Evolutionary conservation across 306 rosid species (phyloP), one percentile per base, ranked within the genome.

Genomic region (Cotoneaster glaucophyllus): DNA sequence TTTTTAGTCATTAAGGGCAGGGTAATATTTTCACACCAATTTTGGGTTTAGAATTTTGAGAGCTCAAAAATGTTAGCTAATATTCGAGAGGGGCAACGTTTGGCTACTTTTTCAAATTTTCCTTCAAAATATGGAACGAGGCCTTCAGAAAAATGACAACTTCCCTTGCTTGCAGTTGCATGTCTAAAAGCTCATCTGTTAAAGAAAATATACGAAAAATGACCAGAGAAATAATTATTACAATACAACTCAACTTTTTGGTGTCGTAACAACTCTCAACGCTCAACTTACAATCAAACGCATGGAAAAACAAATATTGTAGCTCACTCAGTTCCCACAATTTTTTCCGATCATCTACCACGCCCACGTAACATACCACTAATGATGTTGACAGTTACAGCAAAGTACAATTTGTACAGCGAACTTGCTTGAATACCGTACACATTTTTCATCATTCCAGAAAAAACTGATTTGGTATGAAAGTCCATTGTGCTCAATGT

Each of bases 371-470:
- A 48, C 21, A 18, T 48, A 5, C 8, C 6, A 48, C 54, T 44
- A 31, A 31, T 17, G 44, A 31, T 34, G 25, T 48, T 34, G 25
- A 26, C 15, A 1, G 34, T 52, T 53, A 53, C 44, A 32, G 65
- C 52, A 54, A n/a, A 56, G 21, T 37, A 48, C 54, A 71, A 70
- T 54, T 56, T 71, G 58, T 56, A 56, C 66, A 56, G 53, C 13
- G 11, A 37, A 29, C 43, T 15, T 26, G 67, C n/a, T 63, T 15
- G 67, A 31, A 63, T 63, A 54, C 53, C 5, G 8, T 15, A 14
- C 17, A 14, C 53, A 52, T 24, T 32, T 70, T 45, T 54, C 56
- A 32, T 44, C 80, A 64, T 26, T 79, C 76, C 50, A 48, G 69
- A 76, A 41, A 44, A 74, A 77, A 67, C 79, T 8, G 64, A 45